Evolutionary conservation across 1,284 basidiomycete genomes (phyloP), one percentile per base, ranked within the genome.

Genomic region (Microbotryum intermedium): DNA sequence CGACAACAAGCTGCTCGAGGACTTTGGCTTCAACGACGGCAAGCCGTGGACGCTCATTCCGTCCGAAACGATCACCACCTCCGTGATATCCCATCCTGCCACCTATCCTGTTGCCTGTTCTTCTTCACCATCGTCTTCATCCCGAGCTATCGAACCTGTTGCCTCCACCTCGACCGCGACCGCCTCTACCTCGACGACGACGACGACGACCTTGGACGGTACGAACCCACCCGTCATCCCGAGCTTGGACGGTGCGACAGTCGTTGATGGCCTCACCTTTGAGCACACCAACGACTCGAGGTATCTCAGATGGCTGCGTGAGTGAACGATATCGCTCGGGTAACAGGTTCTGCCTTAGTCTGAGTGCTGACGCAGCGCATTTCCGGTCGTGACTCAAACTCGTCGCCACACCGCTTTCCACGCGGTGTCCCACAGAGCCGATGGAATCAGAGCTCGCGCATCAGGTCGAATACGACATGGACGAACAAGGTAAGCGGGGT

Each of bases 381-480:
- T n/a, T 30, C 29, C 29, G 29, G 5, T 30, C 10, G 6, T 30
- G 29, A 30, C 29, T 30, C 29, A 30, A n/a, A 30, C 29, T 10
- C 29, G 29, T 30, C 29, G 29, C 29, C 5, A 5, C 6, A 30
- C 29, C 29, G 10, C 29, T 30, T 5, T 30, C 29, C 29, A 5
- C 34, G 34, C 18, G 34, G 13, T 39, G 34, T 16, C 34, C 18
- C 58, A 44, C 64, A 91, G 94, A 97, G 72, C 94, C 94, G 0
- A 79, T 94, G 67, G 94, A 99, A 74, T 84, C 83, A 56, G 95
- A 98, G 66, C 82, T 97, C 30, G 87, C 87, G 11, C 83, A 84
- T 50, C 91, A 94, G 72, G 94, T 97, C 50, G 95, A 98, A 75
- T 99, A 99, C 79, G 95, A 98, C 74, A 98, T 98, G 93, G 95